Evolutionary conservation across 2,329 filamentous ascomycete species (phyloP).

Genomic region (Didymella pomorum): DNA sequence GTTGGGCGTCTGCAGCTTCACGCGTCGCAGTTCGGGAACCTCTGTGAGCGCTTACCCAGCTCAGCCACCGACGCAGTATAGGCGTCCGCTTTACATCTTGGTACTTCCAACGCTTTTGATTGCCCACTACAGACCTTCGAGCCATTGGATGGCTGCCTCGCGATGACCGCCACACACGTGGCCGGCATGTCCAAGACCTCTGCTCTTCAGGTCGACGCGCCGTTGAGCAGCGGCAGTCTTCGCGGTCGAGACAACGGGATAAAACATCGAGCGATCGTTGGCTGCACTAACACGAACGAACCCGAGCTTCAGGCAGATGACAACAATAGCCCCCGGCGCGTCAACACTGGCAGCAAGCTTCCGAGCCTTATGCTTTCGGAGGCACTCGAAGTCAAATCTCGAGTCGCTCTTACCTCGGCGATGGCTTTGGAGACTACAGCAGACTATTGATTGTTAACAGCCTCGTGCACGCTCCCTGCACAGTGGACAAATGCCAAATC

Average conservation of each 20-base stretch:
- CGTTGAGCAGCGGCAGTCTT: background rate
- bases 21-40: background rate
- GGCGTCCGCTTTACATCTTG: too few species aligned
- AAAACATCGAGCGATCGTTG: background rate
- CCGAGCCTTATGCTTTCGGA: background rate
- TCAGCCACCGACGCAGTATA: background rate
- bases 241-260: background rate
- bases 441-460: background rate
- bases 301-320: background rate
- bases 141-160: background rate
- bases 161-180: conserved; percentile 1
- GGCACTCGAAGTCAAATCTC: background rate
- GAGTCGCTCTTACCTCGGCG: background rate
- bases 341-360: background rate
- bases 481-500: background rate
- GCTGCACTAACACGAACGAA: background rate
- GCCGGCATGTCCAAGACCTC: background rate
- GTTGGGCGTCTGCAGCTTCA: conserved; percentile 1
- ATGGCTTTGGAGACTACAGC: background rate
- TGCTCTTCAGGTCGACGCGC: background rate
- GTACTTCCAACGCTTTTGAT: background rate
- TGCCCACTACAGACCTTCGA: background rate
- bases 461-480: background rate
- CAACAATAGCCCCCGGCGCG: background rate
- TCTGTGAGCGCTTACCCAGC: background rate